Conservation (phyloP, 345 rosid genomes). For the Jatropha curcas region DNA sequence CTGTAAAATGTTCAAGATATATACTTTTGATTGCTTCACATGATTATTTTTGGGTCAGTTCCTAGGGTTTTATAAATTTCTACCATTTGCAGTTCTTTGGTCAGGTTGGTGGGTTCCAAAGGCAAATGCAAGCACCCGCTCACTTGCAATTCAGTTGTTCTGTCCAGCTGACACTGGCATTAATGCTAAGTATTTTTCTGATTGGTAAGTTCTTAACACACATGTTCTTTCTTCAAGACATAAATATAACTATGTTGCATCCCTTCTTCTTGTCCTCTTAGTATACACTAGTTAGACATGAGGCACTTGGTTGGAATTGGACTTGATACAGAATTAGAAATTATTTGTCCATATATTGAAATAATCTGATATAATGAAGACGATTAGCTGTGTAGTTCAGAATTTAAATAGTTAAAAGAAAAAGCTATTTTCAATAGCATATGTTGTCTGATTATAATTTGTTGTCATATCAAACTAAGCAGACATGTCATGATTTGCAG, state of each 20-base stretch:
- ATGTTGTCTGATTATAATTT: neutral
- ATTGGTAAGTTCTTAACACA: slow-evolving; percentile 51
- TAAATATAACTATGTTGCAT: neutral
- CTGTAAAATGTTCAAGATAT: neutral
- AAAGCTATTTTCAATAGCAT: neutral
- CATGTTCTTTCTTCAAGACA: neutral
- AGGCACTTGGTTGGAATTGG: neutral
- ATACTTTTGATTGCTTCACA: neutral
- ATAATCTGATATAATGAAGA: neutral
- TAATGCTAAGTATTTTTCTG: slow-evolving; percentile 63
- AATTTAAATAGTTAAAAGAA: neutral
- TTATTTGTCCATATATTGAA: neutral
- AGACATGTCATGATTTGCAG: neutral
- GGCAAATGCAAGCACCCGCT: slow-evolving; percentile 47
- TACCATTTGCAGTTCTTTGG: slow-evolving; percentile 44
- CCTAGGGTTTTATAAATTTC: slow-evolving; percentile 9
- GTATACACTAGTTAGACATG: neutral
- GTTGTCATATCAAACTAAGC: neutral
- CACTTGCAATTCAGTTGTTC: slow-evolving; percentile 53
- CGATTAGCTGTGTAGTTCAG: neutral
- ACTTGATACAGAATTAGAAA: neutral
- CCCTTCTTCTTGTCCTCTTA: neutral
- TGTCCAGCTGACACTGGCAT: slow-evolving; percentile 58
- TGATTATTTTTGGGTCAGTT: slow-evolving; percentile 4
- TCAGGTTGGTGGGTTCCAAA: slow-evolving; percentile 43